Percentiles rank a stretch among this genome's conserved stretches.
Conservation (phyloP, 2,329 filamentous ascomycete species). For the Talaromyces pinophilus region DNA sequence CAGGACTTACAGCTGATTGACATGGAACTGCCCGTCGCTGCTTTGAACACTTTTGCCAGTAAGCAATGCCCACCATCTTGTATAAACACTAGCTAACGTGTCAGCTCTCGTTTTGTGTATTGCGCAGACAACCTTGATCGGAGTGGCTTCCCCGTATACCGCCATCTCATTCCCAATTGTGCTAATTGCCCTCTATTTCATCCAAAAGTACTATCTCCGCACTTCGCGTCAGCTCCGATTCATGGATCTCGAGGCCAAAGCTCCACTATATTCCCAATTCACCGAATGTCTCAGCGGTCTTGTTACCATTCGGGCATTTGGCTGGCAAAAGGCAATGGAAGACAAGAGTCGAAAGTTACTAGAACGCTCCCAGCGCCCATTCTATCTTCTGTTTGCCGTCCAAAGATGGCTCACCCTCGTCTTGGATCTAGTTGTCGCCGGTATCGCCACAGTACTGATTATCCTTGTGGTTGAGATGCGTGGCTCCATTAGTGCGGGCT, state of each 20-base stretch:
- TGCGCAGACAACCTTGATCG: constrained; percentile 54
- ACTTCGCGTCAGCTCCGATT: constrained; percentile 63
- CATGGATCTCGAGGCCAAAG: constrained; percentile 63
- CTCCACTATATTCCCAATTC: constrained; percentile 60
- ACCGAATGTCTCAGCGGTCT: constrained; percentile 59
- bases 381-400: constrained; percentile 59
- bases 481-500: constrained; percentile 50
- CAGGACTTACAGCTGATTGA: constrained; percentile 50
- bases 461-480: constrained; percentile 50
- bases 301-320: constrained; percentile 58
- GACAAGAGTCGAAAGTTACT: constrained; percentile 52
- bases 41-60: constrained; percentile 44
- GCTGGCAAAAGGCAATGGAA: constrained; percentile 52
- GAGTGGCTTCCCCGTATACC: constrained; percentile 50
- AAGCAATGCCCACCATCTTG: constrained; percentile 11
- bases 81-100: background rate
- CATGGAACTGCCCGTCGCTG: constrained; percentile 45
- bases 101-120: constrained; percentile 38
- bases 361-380: constrained; percentile 58
- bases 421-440: constrained; percentile 53
- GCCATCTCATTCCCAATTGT: constrained; percentile 55
- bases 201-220: constrained; percentile 61
- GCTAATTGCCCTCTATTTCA: constrained; percentile 47
- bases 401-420: constrained; percentile 60
- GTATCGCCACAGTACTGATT: constrained; percentile 52